Base-by-base conservation (phyloP, 495 filamentous ascomycete species). In the Penicillium egyptiacum region DNA sequence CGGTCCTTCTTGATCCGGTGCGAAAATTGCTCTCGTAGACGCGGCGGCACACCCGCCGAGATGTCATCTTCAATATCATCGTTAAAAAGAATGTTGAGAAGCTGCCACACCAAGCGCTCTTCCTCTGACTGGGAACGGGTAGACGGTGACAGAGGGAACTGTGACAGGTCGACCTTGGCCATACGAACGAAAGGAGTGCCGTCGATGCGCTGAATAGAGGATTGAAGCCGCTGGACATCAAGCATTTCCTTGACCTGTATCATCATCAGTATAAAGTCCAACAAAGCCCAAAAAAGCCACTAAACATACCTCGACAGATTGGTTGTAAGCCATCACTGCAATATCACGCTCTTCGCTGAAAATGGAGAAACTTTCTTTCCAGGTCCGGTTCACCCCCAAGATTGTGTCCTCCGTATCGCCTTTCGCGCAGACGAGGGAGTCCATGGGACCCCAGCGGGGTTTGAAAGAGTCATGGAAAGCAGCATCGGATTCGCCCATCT, bases 51-150 rank as follows among this genome's bases (percentile, higher is more conserved):
- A 55, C 73, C 71, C 1, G 68, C 74, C 4, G 75, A 76, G 30
- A 75, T 75, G 17, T 78, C 75, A 45, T 76, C 69, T 37, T 81
- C 73, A 7, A 79, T 69, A 8, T 81, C 69, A 16, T 88, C 82
- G 57, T 96, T 92, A 66, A 94, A 98, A 19, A 98, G 81, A 28
- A 96, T 82, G 48, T 87, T 86, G n/a, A 89, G 88, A 52, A 97
- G 79, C 44, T 74, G 70, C 77, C 77, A 79, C 4, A 74, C 60
- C 58, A 77, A 33, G 56, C 72, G 65, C 59, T 79, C 76, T 45
- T 71, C 62, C 19, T 72, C 66, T 7, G 65, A 64, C 28, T 61
- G 58, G 5, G 57, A 49, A 25, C 61, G 56, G 52, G 52, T 60
- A 19, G 67, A 61, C 0, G 66, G 59, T 52, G 70, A 61, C 65